phyloP scores from a whole-genome alignment of 306 rosid genomes.

The Rubus idaeus region DNA sequence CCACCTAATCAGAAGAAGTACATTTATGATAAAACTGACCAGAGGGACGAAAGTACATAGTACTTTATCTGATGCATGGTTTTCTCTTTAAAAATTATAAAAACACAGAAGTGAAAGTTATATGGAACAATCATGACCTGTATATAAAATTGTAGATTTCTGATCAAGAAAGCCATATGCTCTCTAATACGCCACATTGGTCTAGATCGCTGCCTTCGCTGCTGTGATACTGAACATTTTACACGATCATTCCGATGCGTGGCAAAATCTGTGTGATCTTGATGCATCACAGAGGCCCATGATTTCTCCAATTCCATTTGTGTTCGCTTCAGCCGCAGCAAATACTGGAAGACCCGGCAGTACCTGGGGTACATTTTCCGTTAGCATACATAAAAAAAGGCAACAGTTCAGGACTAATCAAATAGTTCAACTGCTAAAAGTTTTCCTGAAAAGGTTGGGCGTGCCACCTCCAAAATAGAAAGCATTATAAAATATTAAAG shows the following conservation, averaged over 20 bases:
- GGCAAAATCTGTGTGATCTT: constrained; percentile 81
- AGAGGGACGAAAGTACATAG: neutral
- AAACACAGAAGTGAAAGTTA: constrained; percentile 9
- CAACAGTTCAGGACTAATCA: constrained; percentile 17
- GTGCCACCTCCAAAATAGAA: constrained; percentile 1
- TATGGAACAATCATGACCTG: constrained; percentile 53
- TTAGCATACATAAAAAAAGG: constrained; percentile 19
- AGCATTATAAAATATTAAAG: neutral
- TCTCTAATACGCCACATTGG: constrained; percentile 95
- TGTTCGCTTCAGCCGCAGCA: constrained; percentile 82
- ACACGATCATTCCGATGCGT: constrained; percentile 45
- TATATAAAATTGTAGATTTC: constrained; percentile 97
- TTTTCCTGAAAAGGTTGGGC: neutral
- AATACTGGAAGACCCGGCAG: constrained; percentile 81
- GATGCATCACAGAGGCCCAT: constrained; percentile 96
- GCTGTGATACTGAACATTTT: constrained; percentile 53
- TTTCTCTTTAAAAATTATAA: neutral
- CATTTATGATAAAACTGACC: neutral
- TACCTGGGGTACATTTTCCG: constrained; percentile 52
- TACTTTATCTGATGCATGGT: neutral
- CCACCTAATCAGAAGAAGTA: constrained; percentile 55
- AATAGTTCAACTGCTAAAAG: constrained; percentile 11
- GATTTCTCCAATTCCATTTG: constrained; percentile 98
- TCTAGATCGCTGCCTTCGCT: constrained; percentile 53
- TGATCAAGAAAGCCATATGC: constrained; percentile 89